Evolutionary conservation across 345 rosid species (phyloP).

Genomic region (rapeseed (Brassica napus)): DNA sequence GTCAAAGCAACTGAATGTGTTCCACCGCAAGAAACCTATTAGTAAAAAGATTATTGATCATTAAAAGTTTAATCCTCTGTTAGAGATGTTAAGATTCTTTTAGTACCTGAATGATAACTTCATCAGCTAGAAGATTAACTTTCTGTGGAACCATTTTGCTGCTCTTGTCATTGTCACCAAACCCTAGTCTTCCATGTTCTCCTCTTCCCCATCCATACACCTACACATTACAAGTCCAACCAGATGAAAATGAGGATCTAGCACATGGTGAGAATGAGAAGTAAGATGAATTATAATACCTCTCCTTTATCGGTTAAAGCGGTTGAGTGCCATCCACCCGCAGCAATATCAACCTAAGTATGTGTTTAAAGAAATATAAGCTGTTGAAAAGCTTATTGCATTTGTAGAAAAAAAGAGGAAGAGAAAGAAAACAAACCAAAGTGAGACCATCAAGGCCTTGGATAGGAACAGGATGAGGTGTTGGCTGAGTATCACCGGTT

Average conservation of each 20-base stretch:
- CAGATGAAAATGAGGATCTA: slow-evolving; percentile 1
- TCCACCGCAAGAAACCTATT: slow-evolving; percentile 93
- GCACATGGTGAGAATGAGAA: neutral
- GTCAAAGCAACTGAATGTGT: slow-evolving; percentile 98
- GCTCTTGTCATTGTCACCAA: slow-evolving; percentile 97
- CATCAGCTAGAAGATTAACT: slow-evolving; percentile 78
- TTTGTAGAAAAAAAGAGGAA: neutral
- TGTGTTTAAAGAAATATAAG: neutral
- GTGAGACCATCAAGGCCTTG: slow-evolving; percentile 79
- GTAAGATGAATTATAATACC: slow-evolving; percentile 45
- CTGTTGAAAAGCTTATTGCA: neutral
- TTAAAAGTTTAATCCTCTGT: neutral
- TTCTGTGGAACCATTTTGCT: slow-evolving; percentile 98
- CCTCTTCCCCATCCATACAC: slow-evolving; percentile 99
- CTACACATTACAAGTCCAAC: slow-evolving; percentile 39
- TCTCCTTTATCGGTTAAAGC: slow-evolving; percentile 84
- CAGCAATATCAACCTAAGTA: slow-evolving; percentile 90
- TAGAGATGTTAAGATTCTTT: slow-evolving; percentile 22
- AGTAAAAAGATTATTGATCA: neutral
- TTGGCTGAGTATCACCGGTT: slow-evolving; percentile 96
- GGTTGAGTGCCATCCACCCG: slow-evolving; percentile 99
- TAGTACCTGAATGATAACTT: slow-evolving; percentile 74
- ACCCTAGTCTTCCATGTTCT: slow-evolving; percentile 96
- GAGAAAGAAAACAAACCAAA: slow-evolving; percentile 56
- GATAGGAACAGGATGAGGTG: slow-evolving; percentile 83